Conservation (phyloP, 306 rosid species). For the Trifolium dubium region DNA sequence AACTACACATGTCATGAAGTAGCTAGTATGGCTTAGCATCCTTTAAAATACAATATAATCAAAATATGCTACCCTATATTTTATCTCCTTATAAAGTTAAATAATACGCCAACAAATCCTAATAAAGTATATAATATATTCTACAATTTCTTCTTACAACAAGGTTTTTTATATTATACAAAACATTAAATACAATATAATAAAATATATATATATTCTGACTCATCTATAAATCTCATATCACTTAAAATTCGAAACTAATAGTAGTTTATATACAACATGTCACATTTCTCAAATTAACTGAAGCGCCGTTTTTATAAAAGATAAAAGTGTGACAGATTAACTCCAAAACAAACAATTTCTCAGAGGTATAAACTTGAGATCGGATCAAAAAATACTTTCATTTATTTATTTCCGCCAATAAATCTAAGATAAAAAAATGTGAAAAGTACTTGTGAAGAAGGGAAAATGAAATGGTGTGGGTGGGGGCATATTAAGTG, state of each 20-base stretch:
- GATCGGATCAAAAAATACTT: too few species aligned
- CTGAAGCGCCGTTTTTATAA: too few species aligned
- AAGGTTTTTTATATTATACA: not conserved
- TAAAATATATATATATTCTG: too few species aligned
- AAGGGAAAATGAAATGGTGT: conserved; percentile 8
- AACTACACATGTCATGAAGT: not conserved
- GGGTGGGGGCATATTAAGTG: conserved; percentile 35
- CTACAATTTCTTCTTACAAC: not conserved
- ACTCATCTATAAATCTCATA: too few species aligned
- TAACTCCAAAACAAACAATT: too few species aligned
- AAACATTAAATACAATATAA: not conserved
- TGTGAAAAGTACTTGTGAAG: conserved; percentile 4
- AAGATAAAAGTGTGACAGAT: too few species aligned
- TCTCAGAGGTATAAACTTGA: too few species aligned
- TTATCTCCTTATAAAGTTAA: conserved; percentile 8
- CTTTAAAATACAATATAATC: not conserved
- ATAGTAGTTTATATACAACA: too few species aligned
- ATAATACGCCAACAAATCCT: conserved; percentile 10
- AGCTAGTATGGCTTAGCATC: not conserved
- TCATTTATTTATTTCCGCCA: too few species aligned
- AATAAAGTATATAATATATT: not conserved
- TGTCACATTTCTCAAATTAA: too few species aligned
- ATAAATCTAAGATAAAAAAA: not conserved
- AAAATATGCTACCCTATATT: not conserved
- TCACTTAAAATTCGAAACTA: too few species aligned